Conservation (phyloP, 192 early-diverging fungal species). For the Rhizophagus clarus region DNA sequence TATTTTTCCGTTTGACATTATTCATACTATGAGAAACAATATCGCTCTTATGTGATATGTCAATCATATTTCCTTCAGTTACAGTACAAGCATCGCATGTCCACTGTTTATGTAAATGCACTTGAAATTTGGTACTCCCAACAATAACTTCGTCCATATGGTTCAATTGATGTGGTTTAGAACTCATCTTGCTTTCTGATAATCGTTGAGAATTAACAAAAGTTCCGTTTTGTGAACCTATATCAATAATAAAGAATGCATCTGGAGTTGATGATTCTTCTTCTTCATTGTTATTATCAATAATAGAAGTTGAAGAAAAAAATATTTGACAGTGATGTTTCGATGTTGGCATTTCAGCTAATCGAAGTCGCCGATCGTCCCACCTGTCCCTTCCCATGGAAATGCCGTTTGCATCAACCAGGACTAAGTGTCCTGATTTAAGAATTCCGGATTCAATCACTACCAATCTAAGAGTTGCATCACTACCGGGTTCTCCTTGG, state of each 20-base stretch:
- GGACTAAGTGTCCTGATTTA: constrained; percentile 42
- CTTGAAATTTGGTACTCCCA: constrained; percentile 57
- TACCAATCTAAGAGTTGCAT: constrained; percentile 51
- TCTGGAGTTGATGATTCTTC: neutral
- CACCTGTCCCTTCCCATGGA: constrained; percentile 62
- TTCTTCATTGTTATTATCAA: constrained; percentile 23
- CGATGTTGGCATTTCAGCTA: constrained; percentile 61
- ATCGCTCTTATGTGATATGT: constrained; percentile 30
- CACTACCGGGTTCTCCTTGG: constrained; percentile 37
- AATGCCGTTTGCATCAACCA: constrained; percentile 52
- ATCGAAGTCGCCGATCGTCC: constrained; percentile 49
- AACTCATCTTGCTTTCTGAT: constrained; percentile 60
- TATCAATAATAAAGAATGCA: constrained; percentile 56
- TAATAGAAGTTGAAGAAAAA: constrained; percentile 22
- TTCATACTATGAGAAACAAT: neutral
- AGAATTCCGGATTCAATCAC: constrained; percentile 52
- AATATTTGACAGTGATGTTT: constrained; percentile 65
- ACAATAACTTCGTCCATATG: constrained; percentile 60
- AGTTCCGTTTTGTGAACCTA: constrained; percentile 75
- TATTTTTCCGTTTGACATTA: neutral
- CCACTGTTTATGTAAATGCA: constrained; percentile 65
- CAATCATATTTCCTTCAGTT: constrained; percentile 50
- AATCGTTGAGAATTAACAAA: constrained; percentile 65
- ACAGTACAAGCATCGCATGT: constrained; percentile 62
- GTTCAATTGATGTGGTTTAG: constrained; percentile 51